Evolutionary conservation across 2,329 filamentous ascomycete genomes (phyloP).

Genomic region (Fusarium sp.): DNA sequence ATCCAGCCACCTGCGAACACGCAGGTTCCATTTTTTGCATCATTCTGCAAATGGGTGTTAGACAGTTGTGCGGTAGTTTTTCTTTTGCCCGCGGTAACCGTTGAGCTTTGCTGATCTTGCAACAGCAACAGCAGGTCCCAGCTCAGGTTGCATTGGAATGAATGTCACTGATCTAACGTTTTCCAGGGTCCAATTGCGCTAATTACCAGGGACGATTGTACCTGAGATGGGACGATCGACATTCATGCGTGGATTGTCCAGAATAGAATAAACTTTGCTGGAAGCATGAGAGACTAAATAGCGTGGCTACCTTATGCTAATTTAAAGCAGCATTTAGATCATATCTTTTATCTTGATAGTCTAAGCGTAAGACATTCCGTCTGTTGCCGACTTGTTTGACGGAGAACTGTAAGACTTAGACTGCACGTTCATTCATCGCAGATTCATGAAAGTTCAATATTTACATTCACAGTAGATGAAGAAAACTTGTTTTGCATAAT

Average conservation of each 20-base stretch:
- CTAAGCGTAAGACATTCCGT: too few species aligned
- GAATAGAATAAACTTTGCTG: neutral
- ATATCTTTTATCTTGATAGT: fast-evolving
- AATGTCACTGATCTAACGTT: neutral
- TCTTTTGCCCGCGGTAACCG: neutral
- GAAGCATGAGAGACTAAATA: neutral
- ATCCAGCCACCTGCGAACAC: slow-evolving; percentile 27
- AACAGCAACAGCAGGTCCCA: neutral
- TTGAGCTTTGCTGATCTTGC: neutral
- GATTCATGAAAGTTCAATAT: neutral
- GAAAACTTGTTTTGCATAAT: neutral
- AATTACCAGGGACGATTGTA: slow-evolving; percentile 5
- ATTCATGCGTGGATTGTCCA: slow-evolving; percentile 4
- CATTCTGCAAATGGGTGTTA: fast-evolving
- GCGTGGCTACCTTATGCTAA: too few species aligned
- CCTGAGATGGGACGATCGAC: neutral
- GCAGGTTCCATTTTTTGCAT: slow-evolving; percentile 7
- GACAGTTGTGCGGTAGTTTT: neutral
- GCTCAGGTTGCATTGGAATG: neutral
- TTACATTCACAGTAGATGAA: too few species aligned
- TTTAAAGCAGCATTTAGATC: neutral
- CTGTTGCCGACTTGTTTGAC: neutral
- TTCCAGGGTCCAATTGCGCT: slow-evolving; percentile 3
- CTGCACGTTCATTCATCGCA: neutral
- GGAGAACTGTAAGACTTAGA: neutral